Conservation (phyloP, 2,329 filamentous ascomycete species). For the Pseudocercospora ulei region DNA sequence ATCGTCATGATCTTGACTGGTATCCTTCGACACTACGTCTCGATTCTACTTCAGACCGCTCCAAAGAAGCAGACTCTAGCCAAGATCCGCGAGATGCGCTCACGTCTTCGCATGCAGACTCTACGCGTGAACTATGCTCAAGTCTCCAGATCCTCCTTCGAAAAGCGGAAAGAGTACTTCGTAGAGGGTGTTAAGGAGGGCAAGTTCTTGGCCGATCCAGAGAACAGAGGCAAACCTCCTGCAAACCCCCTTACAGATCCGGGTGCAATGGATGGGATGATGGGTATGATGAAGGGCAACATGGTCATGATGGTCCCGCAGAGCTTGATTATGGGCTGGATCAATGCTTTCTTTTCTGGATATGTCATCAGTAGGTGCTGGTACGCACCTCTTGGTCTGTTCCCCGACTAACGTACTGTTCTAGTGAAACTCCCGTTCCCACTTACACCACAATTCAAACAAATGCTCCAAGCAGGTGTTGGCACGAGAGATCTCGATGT, state of each 20-base stretch:
- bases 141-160: constrained; percentile 68
- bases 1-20: constrained; percentile 96
- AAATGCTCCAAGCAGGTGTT: constrained; percentile 95
- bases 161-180: constrained; percentile 68
- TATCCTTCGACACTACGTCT: constrained; percentile 90
- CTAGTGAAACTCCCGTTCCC: constrained; percentile 93
- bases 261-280: constrained; percentile 97
- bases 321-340: constrained; percentile 99
- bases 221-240: constrained; percentile 72
- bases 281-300: constrained; percentile 99
- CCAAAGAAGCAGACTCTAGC: constrained; percentile 73
- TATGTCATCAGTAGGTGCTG: constrained; percentile 77
- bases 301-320: constrained; percentile 99
- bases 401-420: constrained; percentile 7
- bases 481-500: constrained; percentile 94
- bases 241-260: constrained; percentile 94
- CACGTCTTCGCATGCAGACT: constrained; percentile 71
- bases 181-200: constrained; percentile 75
- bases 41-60: constrained; percentile 72
- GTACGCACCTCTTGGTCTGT: not conserved
- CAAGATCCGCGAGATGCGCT: constrained; percentile 72
- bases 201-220: constrained; percentile 79
- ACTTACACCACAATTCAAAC: constrained; percentile 97
- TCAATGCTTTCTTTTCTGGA: constrained; percentile 96
- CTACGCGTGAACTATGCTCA: constrained; percentile 74